These are phyloP conservation scores for Diaporthe batatas DNA, from an alignment of 2,329 filamentous ascomycete genomes.

Conservation along the genomic window DNA sequence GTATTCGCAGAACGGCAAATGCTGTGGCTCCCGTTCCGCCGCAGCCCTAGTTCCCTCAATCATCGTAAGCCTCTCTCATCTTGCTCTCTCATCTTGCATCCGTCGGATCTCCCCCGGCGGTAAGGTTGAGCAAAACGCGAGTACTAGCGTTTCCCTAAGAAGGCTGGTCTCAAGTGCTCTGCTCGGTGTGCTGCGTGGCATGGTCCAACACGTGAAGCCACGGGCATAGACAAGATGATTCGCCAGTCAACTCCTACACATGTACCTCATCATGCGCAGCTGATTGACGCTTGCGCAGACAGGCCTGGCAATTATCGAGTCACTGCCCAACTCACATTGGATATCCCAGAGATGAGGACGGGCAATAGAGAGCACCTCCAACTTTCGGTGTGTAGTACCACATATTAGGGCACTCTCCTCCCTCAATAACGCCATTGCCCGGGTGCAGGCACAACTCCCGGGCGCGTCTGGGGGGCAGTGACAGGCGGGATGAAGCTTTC, in stretches of 20 bases:
- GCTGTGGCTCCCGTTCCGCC: neutral
- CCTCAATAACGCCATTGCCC: neutral
- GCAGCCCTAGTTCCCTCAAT: constrained; percentile 9
- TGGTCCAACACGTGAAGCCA: neutral
- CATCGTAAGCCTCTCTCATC: constrained; percentile 2
- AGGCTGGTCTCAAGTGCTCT: neutral
- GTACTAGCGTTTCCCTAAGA: neutral
- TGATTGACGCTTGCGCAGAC: constrained; percentile 20
- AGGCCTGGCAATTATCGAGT: constrained; percentile 1
- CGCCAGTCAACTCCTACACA: neutral
- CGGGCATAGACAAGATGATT: constrained; percentile 1
- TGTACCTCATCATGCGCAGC: constrained; percentile 20
- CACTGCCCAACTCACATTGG: neutral
- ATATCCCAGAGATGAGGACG: neutral
- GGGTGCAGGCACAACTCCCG: constrained; percentile 23
- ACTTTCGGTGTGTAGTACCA: constrained; percentile 23
- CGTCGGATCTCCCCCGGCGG: neutral
- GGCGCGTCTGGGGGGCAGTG: neutral
- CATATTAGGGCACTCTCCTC: neutral
- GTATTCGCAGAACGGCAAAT: neutral
- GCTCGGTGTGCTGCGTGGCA: neutral
- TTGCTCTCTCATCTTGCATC: neutral
- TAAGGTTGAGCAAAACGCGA: neutral
- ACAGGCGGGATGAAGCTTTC: constrained; percentile 12
- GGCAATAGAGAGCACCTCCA: neutral